Conservation (phyloP, 1,284 basidiomycete species). For the Cerrena zonata region DNA sequence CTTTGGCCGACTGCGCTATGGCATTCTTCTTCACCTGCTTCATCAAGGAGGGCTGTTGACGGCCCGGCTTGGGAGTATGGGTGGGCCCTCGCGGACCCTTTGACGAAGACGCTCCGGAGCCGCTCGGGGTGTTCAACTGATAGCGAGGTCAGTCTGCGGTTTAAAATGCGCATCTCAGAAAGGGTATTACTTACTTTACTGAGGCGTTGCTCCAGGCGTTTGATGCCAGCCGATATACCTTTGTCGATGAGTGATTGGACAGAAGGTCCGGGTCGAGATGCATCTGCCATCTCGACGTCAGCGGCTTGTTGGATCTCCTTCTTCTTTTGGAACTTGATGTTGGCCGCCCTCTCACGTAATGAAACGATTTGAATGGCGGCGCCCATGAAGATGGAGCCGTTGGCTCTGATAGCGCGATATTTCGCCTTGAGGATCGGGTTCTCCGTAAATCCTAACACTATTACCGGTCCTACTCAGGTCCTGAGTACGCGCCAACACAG, state of each 20-base stretch:
- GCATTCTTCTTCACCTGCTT: no score
- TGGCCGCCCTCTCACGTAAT: background rate
- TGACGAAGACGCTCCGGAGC: background rate
- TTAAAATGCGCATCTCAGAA: background rate
- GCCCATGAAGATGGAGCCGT: no score
- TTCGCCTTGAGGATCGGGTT: background rate
- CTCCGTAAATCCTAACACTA: no score
- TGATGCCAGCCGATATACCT: slow-evolving; percentile 9
- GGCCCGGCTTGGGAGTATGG: background rate
- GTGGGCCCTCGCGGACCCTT: background rate
- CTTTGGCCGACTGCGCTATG: no score
- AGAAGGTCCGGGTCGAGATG: slow-evolving; percentile 15
- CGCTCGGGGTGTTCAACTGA: background rate
- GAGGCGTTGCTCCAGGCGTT: slow-evolving; percentile 3
- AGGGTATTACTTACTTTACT: background rate
- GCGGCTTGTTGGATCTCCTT: background rate
- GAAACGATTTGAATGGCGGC: background rate
- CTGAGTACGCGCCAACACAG: no score
- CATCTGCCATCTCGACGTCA: slow-evolving; percentile 15
- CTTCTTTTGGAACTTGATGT: background rate
- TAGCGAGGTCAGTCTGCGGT: background rate
- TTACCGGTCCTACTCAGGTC: no score
- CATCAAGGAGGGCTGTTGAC: no score
- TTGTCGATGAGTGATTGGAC: slow-evolving; percentile 18
- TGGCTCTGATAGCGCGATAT: background rate